Evolutionary conservation across 2,329 filamentous ascomycete species (phyloP), one percentile per base, ranked within the genome.

Genomic region (Zymoseptoria brevis): DNA sequence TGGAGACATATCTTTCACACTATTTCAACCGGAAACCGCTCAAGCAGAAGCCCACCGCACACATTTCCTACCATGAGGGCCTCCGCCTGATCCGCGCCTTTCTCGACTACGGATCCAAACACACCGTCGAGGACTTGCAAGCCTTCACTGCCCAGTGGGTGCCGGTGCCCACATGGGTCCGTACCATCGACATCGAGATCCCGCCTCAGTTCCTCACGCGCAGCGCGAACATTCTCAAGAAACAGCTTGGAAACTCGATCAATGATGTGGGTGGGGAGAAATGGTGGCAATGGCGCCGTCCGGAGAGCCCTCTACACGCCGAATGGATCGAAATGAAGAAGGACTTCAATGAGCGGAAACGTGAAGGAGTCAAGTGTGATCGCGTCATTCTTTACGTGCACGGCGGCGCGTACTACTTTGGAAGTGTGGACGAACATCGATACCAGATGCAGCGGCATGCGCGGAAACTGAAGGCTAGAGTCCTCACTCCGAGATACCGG

Each of bases 371-470:
- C 19, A 80, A 81, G 21, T 82, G 83, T 19, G 86, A 85, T 66
- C 85, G 91, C 56, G 85, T 96, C 59, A 96, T 97, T 83, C 78
- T 99, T 22, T 97, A 97, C 74, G 80, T 97, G 21, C 94, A 97
- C 70, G 94, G 94, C 13, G 93, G 93, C 6, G 93, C 89, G 19
- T 97, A 96, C 75, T 99, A 87, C 75, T 97, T 99, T 72, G 93
- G 94, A 13, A 95, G 90, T 67, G 87, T 96, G 45, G 92, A 96
- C 71, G 92, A 96, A 74, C 94, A 97, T 77, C 86, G 94, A n/a
- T 97, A 97, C 75, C 93, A 97, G 79, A 86, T 99, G 81, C 94
- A 99, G 75, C 83, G 93, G 54, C 92, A 97, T 80, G 94, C 94
- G 26, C 83, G 94, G 57, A 97, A 97, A 76, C 81, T 99, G 61